Conservation (phyloP, 768 basidiomycete genomes). For the Tricholomella constricta region DNA sequence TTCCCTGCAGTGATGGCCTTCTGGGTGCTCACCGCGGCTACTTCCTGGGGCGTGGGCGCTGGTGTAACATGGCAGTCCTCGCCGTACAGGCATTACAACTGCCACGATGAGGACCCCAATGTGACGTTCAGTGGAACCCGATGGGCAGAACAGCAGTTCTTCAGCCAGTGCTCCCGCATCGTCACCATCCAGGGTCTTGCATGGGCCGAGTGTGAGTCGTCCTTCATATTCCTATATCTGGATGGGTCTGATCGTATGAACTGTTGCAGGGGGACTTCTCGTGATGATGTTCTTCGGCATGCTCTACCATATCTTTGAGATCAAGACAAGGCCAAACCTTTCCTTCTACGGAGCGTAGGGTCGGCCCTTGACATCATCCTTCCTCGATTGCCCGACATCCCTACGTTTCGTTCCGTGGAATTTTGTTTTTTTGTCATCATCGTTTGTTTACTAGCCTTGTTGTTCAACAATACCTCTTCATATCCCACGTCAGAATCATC, state of each 20-base stretch:
- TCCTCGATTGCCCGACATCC: not conserved
- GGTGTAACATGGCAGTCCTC: constrained; percentile 11
- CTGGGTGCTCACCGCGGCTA: constrained; percentile 9
- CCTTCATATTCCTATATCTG: no score
- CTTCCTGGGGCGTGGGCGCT: constrained; percentile 14
- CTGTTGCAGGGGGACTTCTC: constrained; percentile 13
- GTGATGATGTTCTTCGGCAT: constrained; percentile 14
- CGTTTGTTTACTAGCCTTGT: no score
- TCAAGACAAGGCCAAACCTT: constrained; percentile 4
- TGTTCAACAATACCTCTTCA: no score
- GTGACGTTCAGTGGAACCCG: constrained; percentile 6
- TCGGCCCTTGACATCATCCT: not conserved
- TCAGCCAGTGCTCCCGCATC: constrained; percentile 16
- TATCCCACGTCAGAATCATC: no score
- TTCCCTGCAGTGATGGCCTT: constrained; percentile 8
- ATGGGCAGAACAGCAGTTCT: constrained; percentile 13
- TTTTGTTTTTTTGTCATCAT: no score
- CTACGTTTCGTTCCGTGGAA: no score
- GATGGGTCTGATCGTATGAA: not conserved
- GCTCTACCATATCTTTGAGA: constrained; percentile 4
- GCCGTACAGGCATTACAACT: constrained; percentile 14
- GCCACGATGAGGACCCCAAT: not conserved
- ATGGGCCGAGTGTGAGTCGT: constrained; percentile 13
- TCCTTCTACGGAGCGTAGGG: constrained; percentile 9
- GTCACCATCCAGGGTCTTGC: constrained; percentile 16